Base-by-base conservation (phyloP, 2,329 filamentous ascomycete genomes). In the Pyrenophora tritici-repentis region DNA sequence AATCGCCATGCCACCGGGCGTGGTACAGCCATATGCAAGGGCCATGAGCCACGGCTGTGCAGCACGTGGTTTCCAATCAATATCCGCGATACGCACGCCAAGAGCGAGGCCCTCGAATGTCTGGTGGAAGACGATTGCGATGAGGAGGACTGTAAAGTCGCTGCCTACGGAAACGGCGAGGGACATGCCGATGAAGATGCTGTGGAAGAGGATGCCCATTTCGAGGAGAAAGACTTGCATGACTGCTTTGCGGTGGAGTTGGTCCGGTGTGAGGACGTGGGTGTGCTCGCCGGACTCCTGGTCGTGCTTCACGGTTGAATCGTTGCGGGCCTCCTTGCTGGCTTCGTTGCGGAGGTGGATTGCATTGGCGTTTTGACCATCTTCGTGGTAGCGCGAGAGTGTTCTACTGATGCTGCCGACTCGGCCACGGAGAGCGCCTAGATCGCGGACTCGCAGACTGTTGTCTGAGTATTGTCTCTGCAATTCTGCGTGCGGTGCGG, bases 91-190 rank as follows among this genome's bases (percentile, higher is more conserved):
- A 50, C 91, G 88, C 36, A 89, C 89, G 6, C 91, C 91, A 4
- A 96, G 83, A 0, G 91, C 91, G 12, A 96, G 85, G 2, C 91
- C 91, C 75, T 96, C 91, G 59, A 96, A 96, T 1, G 89, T 91
- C 75, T 96, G 83, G 55, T 86, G 83, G 67, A 86, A 86, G 31
- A 84, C 79, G 2, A 86, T 75, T 17, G 85, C 83, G 1, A 82
- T 80, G 61, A 84, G 84, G 1, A 86, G 72, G 0, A 82, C 81
- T 4, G 71, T 68, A 64, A 86, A 85, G 49, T 85, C 82, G 1
- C 76, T 71, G 2, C 68, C 68, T 14, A 82, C 81, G 0, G 79
- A 75, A 1, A 84, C 81, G 10, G 80, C 82, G 2, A 86, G 75
- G 42, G 83, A 85, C 42, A 86, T 75, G 6, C 84, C 84, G 54